Percentiles rank a stretch among this genome's conserved stretches.
Evolutionary conservation across 805 yeast genomes (phyloP).

Genomic region (Pichia membranifaciens): DNA sequence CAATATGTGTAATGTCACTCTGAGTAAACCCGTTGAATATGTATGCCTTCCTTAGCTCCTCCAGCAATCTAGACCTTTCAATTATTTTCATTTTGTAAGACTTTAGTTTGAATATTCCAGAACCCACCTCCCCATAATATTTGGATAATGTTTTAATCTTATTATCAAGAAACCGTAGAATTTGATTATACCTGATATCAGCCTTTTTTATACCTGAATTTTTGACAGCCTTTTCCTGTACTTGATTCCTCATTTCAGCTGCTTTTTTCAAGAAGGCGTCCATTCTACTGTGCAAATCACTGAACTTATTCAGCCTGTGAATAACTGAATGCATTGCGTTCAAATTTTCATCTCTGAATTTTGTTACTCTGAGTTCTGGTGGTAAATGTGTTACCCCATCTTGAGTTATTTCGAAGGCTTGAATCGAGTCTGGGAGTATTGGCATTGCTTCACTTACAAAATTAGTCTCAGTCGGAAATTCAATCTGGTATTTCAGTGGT

Average conservation of each 20-base stretch:
- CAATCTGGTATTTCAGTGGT: conserved; percentile 15
- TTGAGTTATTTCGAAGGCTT: conserved; percentile 5
- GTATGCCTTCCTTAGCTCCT: conserved; percentile 4
- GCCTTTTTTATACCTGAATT: conserved; percentile 7
- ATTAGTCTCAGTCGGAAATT: conserved; percentile 4
- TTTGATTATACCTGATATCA: conserved; percentile 12
- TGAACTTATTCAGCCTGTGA: conserved; percentile 10
- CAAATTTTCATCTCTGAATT: conserved; percentile 9
- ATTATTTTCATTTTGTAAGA: conserved; percentile 5
- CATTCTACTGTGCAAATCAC: conserved; percentile 6
- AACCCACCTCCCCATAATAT: conserved; percentile 8
- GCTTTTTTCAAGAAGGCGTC: conserved; percentile 5
- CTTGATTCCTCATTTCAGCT: background rate
- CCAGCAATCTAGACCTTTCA: conserved; percentile 2
- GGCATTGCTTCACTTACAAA: background rate
- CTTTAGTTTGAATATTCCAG: conserved; percentile 2
- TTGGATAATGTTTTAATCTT: conserved; percentile 3
- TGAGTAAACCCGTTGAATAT: background rate
- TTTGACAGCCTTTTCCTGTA: conserved; percentile 6
- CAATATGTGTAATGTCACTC: background rate
- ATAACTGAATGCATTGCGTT: conserved; percentile 8
- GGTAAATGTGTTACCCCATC: conserved; percentile 6
- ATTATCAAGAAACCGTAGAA: conserved; percentile 7
- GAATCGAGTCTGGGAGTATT: conserved; percentile 6
- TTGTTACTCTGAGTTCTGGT: background rate